Percentiles rank a stretch among this genome's conserved stretches.
phyloP scores from a whole-genome alignment of 2,329 filamentous ascomycete genomes.

The Leptographium radiaticola region DNA sequence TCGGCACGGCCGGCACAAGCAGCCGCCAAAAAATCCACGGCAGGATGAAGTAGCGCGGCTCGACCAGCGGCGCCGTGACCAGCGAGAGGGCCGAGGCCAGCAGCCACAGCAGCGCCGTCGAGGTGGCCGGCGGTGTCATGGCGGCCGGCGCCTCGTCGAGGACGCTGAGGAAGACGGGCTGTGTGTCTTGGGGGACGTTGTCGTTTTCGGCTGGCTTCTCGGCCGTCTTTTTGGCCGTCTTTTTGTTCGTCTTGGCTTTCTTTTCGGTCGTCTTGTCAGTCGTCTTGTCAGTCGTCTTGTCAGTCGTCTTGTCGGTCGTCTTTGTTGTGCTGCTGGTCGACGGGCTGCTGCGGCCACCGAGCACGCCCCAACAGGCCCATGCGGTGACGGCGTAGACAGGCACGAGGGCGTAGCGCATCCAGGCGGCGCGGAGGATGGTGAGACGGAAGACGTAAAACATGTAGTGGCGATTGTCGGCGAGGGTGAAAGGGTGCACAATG shows the following conservation, averaged over 20 bases:
- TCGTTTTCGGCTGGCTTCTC: neutral
- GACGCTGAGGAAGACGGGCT: slow-evolving; percentile 6
- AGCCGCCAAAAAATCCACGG: slow-evolving; percentile 91
- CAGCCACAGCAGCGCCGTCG: slow-evolving; percentile 45
- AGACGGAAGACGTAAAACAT: slow-evolving; percentile 93
- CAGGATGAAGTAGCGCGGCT: slow-evolving; percentile 91
- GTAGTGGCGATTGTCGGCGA: slow-evolving; percentile 94
- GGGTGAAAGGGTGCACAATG: slow-evolving; percentile 85
- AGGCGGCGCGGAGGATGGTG: slow-evolving; percentile 53
- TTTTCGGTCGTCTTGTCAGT: neutral
- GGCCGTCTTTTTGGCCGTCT: neutral
- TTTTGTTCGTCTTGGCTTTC: neutral
- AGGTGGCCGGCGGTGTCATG: slow-evolving; percentile 25
- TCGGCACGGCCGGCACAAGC: slow-evolving; percentile 44
- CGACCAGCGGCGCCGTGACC: slow-evolving; percentile 79
- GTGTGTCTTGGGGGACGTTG: neutral
- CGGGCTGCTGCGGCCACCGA: slow-evolving; percentile 27
- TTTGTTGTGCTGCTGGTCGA: neutral
- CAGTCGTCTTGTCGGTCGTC: neutral
- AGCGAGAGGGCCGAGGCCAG: slow-evolving; percentile 64
- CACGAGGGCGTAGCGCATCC: slow-evolving; percentile 53
- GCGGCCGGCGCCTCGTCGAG: slow-evolving; percentile 15
- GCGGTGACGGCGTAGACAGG: slow-evolving; percentile 58
- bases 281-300: neutral
- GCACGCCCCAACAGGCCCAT: slow-evolving; percentile 52